Percentiles rank a stretch among this genome's conserved stretches.
Conservation (phyloP, 2,329 filamentous ascomycete genomes). For the Aureobasidium mangrovei region DNA sequence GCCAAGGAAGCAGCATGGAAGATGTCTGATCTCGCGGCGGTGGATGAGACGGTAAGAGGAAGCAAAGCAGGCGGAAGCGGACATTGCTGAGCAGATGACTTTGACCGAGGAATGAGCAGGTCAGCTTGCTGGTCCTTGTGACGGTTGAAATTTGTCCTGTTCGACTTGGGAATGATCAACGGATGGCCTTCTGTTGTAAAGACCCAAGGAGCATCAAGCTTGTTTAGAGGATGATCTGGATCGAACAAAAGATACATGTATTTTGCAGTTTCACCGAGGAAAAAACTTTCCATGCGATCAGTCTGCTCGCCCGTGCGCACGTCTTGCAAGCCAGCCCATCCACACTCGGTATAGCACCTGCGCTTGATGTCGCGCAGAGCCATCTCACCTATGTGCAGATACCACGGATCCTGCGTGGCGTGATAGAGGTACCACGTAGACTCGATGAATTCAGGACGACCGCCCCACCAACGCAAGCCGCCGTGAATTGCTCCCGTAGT, state of each 20-base stretch:
- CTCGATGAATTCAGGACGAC: constrained; percentile 92
- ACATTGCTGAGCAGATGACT: constrained; percentile 38
- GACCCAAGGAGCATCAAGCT: constrained; percentile 75
- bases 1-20: constrained; percentile 86
- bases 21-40: constrained; percentile 68
- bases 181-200: constrained; percentile 97
- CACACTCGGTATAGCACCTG: constrained; percentile 82
- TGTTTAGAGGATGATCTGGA: constrained; percentile 75
- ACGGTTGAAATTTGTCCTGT: constrained; percentile 44
- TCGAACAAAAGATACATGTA: constrained; percentile 92
- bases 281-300: constrained; percentile 98
- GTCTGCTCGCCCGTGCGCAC: constrained; percentile 64
- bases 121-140: constrained; percentile 1
- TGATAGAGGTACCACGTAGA: constrained; percentile 94
- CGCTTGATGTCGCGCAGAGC: constrained; percentile 77
- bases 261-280: constrained; percentile 90
- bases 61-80: constrained; percentile 51
- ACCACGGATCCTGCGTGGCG: constrained; percentile 91
- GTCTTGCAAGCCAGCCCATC: constrained; percentile 73
- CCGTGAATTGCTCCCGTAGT: constrained; percentile 75
- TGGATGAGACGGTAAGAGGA: constrained; percentile 67
- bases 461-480: constrained; percentile 88
- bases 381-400: constrained; percentile 94
- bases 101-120: background rate
- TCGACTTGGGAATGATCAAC: constrained; percentile 60